Evolutionary conservation across 1,139 yeast genomes (phyloP).

Genomic region (Yamadazyma pseudoaaseri): DNA sequence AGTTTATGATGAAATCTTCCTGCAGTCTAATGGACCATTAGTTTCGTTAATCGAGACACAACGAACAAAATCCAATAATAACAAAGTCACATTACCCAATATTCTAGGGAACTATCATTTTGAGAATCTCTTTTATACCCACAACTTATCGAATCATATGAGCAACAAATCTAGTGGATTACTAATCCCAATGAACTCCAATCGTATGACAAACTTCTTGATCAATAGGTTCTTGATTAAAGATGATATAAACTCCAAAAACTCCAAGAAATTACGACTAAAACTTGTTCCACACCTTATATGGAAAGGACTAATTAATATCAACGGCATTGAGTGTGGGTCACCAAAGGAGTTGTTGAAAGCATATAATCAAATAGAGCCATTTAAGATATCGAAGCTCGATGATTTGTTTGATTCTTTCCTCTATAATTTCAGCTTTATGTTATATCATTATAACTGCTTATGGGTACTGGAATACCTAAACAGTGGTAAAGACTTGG

Average conservation of each 20-base stretch:
- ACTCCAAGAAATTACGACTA: slow-evolving; percentile 17
- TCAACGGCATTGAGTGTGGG: background rate
- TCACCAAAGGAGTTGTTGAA: slow-evolving; percentile 10
- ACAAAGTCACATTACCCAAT: slow-evolving; percentile 37
- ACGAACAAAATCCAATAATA: slow-evolving; percentile 35
- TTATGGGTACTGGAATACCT: slow-evolving; percentile 17
- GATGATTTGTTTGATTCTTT: slow-evolving; percentile 44
- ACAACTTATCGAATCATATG: slow-evolving; percentile 17
- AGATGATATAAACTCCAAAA: slow-evolving; percentile 17
- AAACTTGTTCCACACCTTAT: slow-evolving; percentile 10
- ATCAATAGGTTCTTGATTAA: slow-evolving; percentile 32
- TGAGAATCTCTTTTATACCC: slow-evolving; percentile 32
- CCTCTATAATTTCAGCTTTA: slow-evolving; percentile 32
- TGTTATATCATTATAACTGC: slow-evolving; percentile 15
- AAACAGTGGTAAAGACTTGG: slow-evolving; percentile 12
- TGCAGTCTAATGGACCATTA: slow-evolving; percentile 13
- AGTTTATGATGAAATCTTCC: slow-evolving; percentile 19
- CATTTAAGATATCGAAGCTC: slow-evolving; percentile 17
- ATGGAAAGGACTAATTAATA: slow-evolving; percentile 1
- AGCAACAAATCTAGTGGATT: slow-evolving; percentile 5
- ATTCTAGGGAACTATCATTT: slow-evolving; percentile 36
- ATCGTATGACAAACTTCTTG: slow-evolving; percentile 38
- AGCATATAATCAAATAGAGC: slow-evolving; percentile 10
- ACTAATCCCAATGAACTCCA: slow-evolving; percentile 34
- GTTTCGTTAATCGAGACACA: slow-evolving; percentile 38